Evolutionary conservation across 495 filamentous ascomycete genomes (phyloP), one percentile per base, ranked within the genome.

Genomic region (Saxophila tyrrhenica): DNA sequence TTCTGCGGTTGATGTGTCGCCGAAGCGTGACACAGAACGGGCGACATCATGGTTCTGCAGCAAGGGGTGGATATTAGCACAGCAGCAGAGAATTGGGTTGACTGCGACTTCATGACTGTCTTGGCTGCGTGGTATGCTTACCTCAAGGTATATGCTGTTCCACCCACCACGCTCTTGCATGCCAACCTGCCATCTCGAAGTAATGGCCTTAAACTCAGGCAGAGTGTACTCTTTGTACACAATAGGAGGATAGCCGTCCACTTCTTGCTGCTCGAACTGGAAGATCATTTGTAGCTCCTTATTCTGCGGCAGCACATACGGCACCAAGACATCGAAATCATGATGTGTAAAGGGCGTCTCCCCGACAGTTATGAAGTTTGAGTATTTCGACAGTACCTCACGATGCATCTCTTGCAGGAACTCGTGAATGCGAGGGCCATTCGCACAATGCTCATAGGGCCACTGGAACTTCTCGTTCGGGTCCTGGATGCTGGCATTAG

Each of bases 351-450:
- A 19, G 0, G 62, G 58, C 17, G 58, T 54, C 49, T 70, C 67
- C 20, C 67, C 67, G 15, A 70, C 66, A 0, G 32, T 50, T 3
- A 59, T 38, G 17, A 41, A 17, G 17, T 50, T 56, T 9, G 35
- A 16, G 35, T 39, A 39, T 16, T 39, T 8, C 35, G 35, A 39
- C 9, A 39, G 35, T 16, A 39, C 35, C 16, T 39, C 35, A 16
- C 35, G 35, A 16, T 39, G 35, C 35, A 70, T 65, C 58, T 69
- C 65, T 13, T 47, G 42, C 39, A 70, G 46, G 53, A 54, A 67
- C 29, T 70, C 66, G 50, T 69, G 59, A 39, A 70, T 61, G 1
- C 62, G 52, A 11, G 68, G 67, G 1, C 68, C 68, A 46, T 69
- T 69, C 50, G 48, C 57, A 48, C 54, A 69, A 29, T 51, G 49